phyloP scores from a whole-genome alignment of 1,139 yeast genomes.

The Pneumocystis canis region DNA sequence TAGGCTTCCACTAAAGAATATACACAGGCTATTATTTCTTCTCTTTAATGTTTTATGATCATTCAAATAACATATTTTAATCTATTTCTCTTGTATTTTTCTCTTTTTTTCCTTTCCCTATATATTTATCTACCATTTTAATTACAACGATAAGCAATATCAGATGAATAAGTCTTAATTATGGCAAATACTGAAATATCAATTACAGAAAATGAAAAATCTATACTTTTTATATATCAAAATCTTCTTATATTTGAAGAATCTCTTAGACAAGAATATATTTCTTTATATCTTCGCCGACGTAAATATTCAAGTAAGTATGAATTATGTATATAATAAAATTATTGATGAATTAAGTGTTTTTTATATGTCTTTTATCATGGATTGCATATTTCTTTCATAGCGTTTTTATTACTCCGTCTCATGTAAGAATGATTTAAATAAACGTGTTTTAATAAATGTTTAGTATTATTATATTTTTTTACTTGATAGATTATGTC shows the following conservation, averaged over 20 bases:
- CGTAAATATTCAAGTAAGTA: constrained; percentile 5
- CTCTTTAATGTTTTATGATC: background rate
- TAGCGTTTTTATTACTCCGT: constrained; percentile 1
- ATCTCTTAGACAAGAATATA: constrained; percentile 8
- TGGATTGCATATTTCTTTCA: constrained; percentile 8
- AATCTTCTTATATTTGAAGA: constrained; percentile 11
- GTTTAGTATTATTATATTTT: constrained; percentile 6
- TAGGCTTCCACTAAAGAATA: background rate
- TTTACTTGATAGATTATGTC: constrained; percentile 6
- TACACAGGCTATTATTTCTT: background rate
- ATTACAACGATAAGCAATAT: background rate
- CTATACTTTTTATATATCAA: background rate
- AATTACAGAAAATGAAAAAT: background rate
- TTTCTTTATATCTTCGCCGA: constrained; percentile 3
- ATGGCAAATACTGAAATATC: background rate
- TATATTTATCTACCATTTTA: background rate
- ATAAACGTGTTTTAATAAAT: background rate
- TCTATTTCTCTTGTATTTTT: background rate
- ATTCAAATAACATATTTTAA: background rate
- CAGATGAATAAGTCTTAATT: background rate
- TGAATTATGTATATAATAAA: too few relatives aligned
- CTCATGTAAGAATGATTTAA: background rate
- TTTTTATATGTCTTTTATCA: constrained; percentile 4
- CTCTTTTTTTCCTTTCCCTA: background rate
- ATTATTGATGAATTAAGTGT: constrained; percentile 3